A percentile compares a stretch with the other conserved stretches of the same genome.
Conservation (phyloP, 768 basidiomycete species). For the Rhodocollybia butyracea region DNA sequence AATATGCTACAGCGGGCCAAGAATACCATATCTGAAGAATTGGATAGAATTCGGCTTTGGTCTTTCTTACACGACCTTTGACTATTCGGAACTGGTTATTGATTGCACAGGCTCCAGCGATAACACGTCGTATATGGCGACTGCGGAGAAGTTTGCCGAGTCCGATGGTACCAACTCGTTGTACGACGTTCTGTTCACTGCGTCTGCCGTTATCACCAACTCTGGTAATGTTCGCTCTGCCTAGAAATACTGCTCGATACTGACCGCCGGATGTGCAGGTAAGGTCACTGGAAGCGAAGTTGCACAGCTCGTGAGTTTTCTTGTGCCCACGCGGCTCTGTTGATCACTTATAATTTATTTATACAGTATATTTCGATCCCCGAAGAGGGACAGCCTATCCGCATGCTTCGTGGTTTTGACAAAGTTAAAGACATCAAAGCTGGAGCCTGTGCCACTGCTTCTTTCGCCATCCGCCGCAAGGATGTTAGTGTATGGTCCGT, state of each 20-base stretch:
- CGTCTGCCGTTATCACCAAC: background rate
- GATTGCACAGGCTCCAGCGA: background rate
- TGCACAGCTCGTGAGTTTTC: too few relatives aligned
- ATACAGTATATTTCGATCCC: conserved; percentile 14
- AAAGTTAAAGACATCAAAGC: conserved; percentile 6
- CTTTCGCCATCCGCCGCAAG: conserved; percentile 14
- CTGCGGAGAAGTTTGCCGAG: background rate
- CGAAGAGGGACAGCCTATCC: conserved; percentile 17
- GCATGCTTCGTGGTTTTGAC: conserved; percentile 23
- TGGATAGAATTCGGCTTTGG: conserved; percentile 43
- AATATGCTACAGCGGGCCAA: too few relatives aligned
- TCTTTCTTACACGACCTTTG: conserved; percentile 47
- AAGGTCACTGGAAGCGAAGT: too few relatives aligned
- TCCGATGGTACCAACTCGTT: background rate
- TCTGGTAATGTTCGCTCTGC: conserved; percentile 17
- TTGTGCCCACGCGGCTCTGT: conserved; percentile 31
- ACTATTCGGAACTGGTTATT: conserved; percentile 31
- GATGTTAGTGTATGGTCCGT: conserved; percentile 29
- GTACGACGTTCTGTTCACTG: background rate
- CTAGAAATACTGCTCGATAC: too few relatives aligned
- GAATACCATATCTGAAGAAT: conserved; percentile 4
- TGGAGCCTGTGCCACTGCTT: background rate
- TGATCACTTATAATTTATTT: background rate
- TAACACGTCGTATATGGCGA: background rate
- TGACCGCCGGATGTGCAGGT: too few relatives aligned